Evolutionary conservation across 257 asterid genomes (phyloP).

Genomic region (Anisodus tanguticus): DNA sequence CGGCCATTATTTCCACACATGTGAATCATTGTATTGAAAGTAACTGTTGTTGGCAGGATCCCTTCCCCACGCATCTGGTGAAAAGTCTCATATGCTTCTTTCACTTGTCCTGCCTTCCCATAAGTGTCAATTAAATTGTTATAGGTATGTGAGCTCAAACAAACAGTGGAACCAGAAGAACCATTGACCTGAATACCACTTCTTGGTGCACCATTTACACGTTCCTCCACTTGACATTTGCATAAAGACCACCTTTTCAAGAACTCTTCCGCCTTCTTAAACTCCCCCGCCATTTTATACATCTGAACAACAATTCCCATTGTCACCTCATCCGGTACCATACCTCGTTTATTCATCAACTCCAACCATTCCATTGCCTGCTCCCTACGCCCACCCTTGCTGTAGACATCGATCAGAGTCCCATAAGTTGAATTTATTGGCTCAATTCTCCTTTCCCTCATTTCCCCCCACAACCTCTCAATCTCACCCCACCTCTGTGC

Average conservation of each 20-base stretch:
- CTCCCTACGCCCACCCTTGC: constrained; percentile 69
- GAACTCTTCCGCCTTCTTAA: constrained; percentile 74
- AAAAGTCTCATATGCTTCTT: constrained; percentile 77
- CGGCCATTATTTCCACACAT: constrained; percentile 79
- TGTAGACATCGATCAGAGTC: constrained; percentile 81
- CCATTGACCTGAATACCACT: constrained; percentile 35
- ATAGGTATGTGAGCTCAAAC: constrained; percentile 68
- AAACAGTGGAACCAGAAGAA: constrained; percentile 35
- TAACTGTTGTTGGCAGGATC: constrained; percentile 71
- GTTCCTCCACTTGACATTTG: constrained; percentile 32
- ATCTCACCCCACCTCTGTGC: constrained; percentile 67
- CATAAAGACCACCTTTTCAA: constrained; percentile 76
- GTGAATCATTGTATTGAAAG: constrained; percentile 93
- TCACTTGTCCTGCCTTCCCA: constrained; percentile 83
- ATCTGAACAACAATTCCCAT: constrained; percentile 85
- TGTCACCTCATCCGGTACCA: constrained; percentile 94
- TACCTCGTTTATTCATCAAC: constrained; percentile 60
- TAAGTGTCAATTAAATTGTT: constrained; percentile 88
- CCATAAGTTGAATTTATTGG: constrained; percentile 90
- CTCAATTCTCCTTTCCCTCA: constrained; percentile 58
- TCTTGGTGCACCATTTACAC: constrained; percentile 36
- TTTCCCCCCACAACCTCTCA: constrained; percentile 70
- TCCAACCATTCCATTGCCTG: constrained; percentile 78
- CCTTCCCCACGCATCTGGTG: constrained; percentile 70
- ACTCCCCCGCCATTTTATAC: constrained; percentile 92